Conservation (phyloP, 116 monocot genomes). For the Cymodocea nodosa region DNA sequence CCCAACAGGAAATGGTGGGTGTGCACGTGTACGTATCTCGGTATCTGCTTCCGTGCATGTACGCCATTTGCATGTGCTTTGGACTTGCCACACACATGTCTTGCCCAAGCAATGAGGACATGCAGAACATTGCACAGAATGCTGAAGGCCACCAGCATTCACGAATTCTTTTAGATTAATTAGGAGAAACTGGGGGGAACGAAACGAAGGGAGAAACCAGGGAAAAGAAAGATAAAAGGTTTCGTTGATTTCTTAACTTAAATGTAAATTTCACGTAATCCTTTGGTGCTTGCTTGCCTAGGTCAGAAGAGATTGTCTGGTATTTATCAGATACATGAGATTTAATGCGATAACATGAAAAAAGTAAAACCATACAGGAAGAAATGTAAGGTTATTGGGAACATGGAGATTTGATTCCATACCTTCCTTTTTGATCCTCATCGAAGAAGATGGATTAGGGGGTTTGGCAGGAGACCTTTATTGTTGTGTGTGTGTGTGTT, state of each 20-base stretch:
- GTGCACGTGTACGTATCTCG: not conserved
- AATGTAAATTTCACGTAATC: too few species aligned
- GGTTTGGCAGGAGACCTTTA: not conserved
- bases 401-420: constrained; percentile 4
- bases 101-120: not conserved
- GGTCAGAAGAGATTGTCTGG: too few species aligned
- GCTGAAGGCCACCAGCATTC: not conserved
- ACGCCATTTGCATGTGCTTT: not conserved
- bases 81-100: not conserved
- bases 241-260: too few species aligned
- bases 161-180: not conserved
- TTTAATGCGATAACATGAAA: not conserved
- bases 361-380: not conserved
- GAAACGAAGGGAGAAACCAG: not conserved
- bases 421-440: constrained; percentile 2
- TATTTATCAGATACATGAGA: not conserved
- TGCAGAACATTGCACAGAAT: not conserved
- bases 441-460: constrained; percentile 6
- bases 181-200: too few species aligned
- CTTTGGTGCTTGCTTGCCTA: too few species aligned
- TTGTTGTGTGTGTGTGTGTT: too few species aligned
- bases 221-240: not conserved
- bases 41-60: not conserved
- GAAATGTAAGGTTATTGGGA: not conserved
- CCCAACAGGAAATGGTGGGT: not conserved